Evolutionary conservation across 164 flowering plant species (phyloP).

Genomic region (Paratinospora sagittata): DNA sequence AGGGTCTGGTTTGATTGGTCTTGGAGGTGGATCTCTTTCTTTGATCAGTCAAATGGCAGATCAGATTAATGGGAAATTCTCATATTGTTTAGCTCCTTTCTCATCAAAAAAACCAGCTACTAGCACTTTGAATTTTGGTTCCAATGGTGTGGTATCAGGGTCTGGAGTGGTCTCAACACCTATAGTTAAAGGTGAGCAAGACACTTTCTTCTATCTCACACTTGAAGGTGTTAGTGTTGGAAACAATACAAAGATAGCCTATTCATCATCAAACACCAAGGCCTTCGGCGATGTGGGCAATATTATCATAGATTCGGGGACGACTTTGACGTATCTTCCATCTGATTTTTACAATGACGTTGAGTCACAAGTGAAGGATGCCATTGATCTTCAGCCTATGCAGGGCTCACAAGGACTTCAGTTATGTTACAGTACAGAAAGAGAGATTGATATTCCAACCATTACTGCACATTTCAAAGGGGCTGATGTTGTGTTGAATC

Average conservation of each 20-base stretch:
- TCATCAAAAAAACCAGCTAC: neutral
- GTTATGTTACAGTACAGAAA: slow-evolving; percentile 18
- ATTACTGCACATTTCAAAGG: slow-evolving; percentile 28
- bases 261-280: neutral
- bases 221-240: slow-evolving; percentile 44
- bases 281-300: slow-evolving; percentile 20
- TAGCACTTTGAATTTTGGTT: slow-evolving; percentile 40
- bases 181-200: neutral
- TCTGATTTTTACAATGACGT: slow-evolving; percentile 12
- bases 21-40: slow-evolving; percentile 45
- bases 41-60: slow-evolving; percentile 31
- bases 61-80: slow-evolving; percentile 37
- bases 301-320: slow-evolving; percentile 64
- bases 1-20: slow-evolving; percentile 47
- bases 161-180: slow-evolving; percentile 37
- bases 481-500: slow-evolving; percentile 24
- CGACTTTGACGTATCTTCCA: slow-evolving; percentile 35
- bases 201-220: slow-evolving; percentile 36
- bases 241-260: slow-evolving; percentile 4
- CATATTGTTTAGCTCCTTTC: slow-evolving; percentile 50
- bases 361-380: slow-evolving; percentile 7
- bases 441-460: slow-evolving; percentile 10
- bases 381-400: neutral
- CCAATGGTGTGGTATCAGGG: slow-evolving; percentile 25
- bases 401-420: neutral